Percentiles rank a stretch among this genome's conserved stretches.
phyloP scores from a whole-genome alignment of 2,329 filamentous ascomycete species.

The Magnaporthiopsis poae region DNA sequence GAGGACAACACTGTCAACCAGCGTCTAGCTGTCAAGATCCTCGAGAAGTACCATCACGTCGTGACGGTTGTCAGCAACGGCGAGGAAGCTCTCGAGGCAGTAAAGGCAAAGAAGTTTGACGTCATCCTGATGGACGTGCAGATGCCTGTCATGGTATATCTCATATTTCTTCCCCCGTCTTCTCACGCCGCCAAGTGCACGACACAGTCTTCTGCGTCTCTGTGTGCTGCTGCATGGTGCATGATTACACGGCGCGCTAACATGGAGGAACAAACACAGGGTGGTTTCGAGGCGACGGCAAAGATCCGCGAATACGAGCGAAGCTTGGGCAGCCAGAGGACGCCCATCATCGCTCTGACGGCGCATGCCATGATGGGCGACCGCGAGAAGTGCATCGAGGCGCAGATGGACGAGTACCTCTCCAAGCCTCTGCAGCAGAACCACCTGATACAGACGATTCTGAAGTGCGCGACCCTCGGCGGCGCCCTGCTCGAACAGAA shows the following conservation, averaged over 20 bases:
- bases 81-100: conserved; percentile 81
- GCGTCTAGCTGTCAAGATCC: conserved; percentile 85
- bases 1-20: conserved; percentile 98
- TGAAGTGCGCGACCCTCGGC: conserved; percentile 90
- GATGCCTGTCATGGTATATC: conserved; percentile 92
- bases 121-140: conserved; percentile 98
- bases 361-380: conserved; percentile 98
- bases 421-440: conserved; percentile 50
- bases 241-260: conserved; percentile 23
- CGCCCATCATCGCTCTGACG: conserved; percentile 91
- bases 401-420: conserved; percentile 98
- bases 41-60: conserved; percentile 90
- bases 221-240: conserved; percentile 9
- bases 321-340: conserved; percentile 67
- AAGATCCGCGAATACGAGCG: conserved; percentile 95
- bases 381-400: conserved; percentile 93
- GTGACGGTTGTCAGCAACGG: conserved; percentile 93
- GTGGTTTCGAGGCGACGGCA: conserved; percentile 90
- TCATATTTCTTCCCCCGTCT: conserved; percentile 9
- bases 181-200: neutral
- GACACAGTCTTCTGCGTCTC: neutral
- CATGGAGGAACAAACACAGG: conserved; percentile 35
- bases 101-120: conserved; percentile 86
- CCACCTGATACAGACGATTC: conserved; percentile 41
- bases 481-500: conserved; percentile 72